Base-by-base conservation (phyloP, 208 protist species). In the Tritrichomonas foetus region DNA sequence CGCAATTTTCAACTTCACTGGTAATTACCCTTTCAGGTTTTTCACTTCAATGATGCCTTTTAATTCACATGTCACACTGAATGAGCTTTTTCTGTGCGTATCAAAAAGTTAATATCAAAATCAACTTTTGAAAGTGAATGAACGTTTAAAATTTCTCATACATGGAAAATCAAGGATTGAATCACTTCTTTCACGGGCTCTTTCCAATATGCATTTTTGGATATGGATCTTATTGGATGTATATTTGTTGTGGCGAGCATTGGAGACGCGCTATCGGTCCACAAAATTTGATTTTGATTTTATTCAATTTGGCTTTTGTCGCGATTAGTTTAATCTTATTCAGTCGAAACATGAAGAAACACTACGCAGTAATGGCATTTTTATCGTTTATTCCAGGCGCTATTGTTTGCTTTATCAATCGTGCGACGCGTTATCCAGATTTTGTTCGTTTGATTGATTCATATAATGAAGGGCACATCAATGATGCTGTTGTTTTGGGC, bases 201-300 rank as follows among this genome's bases (percentile, higher is more conserved):
- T 5, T 61, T 61, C 11, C 53, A 61, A 22, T 69, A n/a, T n/a
- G 64, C 25, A 33, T 69, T 33, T 69, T 69, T 69, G 25, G 8
- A n/a, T 69, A 69, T n/a, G 64, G 22, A n/a, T 33, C 3, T 69
- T 69, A 69, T 30, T 69, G 64, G 64, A 69, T 69, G 64, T 69
- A 69, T 69, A n/a, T 69, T n/a, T 69, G 64, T 69, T 69, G 64
- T 69, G 64, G 64, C n/a, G 64, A 69, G n/a, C 64, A 69, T 69
- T 69, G 64, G 64, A 69, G 64, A 69, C 13, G 27, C 13, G 8
- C 64, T n/a, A n/a, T 69, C n/a, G 64, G 64, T n/a, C 20, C 27
- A 33, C 64, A 69, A 69, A 69, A 69, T 69, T 30, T 69, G 3
- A 69, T 69, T 69, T 69, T 69, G 64, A 33, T 69, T 33, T 69